Evolutionary conservation across 2,329 filamentous ascomycete genomes (phyloP).

Genomic region (Fusarium compactum): DNA sequence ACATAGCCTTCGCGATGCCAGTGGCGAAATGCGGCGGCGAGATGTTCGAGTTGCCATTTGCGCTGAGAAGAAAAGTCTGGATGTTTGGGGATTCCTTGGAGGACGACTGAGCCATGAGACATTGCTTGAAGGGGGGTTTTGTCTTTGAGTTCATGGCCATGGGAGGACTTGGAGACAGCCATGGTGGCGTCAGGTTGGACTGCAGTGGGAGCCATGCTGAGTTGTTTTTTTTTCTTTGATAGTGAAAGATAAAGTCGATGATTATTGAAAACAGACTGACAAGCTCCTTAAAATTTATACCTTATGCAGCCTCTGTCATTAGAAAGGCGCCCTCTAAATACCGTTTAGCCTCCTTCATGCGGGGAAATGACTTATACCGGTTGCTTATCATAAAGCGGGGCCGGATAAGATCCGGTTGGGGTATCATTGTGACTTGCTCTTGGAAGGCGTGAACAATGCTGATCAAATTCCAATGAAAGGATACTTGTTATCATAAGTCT

Average conservation of each 20-base stretch:
- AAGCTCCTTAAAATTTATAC: no score
- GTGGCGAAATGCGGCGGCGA: slow-evolving; percentile 75
- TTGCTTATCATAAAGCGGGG: slow-evolving; percentile 27
- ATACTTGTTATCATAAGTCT: no score
- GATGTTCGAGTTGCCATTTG: slow-evolving; percentile 65
- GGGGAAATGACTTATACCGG: slow-evolving; percentile 4
- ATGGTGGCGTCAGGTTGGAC: neutral
- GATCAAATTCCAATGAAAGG: neutral
- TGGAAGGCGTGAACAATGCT: no score
- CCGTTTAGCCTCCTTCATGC: neutral
- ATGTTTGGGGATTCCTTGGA: slow-evolving; percentile 43
- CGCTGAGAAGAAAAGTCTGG: slow-evolving; percentile 43
- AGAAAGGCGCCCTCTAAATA: slow-evolving; percentile 35
- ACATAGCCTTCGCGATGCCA: slow-evolving; percentile 74
- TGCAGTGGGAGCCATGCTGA: neutral
- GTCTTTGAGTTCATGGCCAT: slow-evolving; percentile 41
- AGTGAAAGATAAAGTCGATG: neutral
- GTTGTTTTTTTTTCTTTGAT: neutral
- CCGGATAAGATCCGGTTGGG: neutral
- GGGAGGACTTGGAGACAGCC: slow-evolving; percentile 13
- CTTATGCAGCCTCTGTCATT: no score
- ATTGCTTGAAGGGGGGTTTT: slow-evolving; percentile 46
- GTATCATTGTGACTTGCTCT: no score
- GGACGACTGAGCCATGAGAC: slow-evolving; percentile 44
- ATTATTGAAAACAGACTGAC: fast-evolving